Evolutionary conservation across 139 green algal genomes (phyloP).

Genomic region (Chlamydomonas incerta): DNA sequence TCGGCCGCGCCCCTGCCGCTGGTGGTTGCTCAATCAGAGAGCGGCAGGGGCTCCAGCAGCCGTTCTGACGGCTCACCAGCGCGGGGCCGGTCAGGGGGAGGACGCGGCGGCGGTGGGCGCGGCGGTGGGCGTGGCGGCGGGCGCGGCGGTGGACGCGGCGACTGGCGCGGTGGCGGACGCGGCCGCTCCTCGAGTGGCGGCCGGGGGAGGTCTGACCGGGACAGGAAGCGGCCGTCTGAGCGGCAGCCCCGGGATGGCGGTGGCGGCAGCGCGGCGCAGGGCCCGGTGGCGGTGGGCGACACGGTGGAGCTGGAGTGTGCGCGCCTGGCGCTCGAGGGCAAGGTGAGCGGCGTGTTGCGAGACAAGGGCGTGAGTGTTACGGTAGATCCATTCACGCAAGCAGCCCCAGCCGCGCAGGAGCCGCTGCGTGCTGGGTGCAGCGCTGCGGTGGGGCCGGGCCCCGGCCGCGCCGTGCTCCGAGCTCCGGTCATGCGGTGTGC

Average conservation of each 20-base stretch:
- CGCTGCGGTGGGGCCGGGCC: too few relatives aligned
- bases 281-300: constrained; percentile 25
- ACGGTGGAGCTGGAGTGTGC: constrained; percentile 59
- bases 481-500: background rate
- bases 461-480: background rate
- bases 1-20: background rate
- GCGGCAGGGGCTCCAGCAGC: background rate
- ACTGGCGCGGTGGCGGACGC: constrained; percentile 10
- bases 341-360: too few relatives aligned
- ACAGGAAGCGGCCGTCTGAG: too few relatives aligned
- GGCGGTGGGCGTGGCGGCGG: too few relatives aligned
- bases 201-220: background rate
- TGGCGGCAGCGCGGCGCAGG: background rate
- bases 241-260: background rate
- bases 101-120: background rate
- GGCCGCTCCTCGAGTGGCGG: background rate
- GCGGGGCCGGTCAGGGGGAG: too few relatives aligned
- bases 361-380: too few relatives aligned
- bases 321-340: constrained; percentile 62
- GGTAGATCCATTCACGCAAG: too few relatives aligned
- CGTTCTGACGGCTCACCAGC: background rate
- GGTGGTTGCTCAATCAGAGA: background rate
- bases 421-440: too few relatives aligned
- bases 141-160: background rate
- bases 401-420: too few relatives aligned